Evolutionary conservation across 768 basidiomycete genomes (phyloP).

Genomic region (Rhodotorula graminis): DNA sequence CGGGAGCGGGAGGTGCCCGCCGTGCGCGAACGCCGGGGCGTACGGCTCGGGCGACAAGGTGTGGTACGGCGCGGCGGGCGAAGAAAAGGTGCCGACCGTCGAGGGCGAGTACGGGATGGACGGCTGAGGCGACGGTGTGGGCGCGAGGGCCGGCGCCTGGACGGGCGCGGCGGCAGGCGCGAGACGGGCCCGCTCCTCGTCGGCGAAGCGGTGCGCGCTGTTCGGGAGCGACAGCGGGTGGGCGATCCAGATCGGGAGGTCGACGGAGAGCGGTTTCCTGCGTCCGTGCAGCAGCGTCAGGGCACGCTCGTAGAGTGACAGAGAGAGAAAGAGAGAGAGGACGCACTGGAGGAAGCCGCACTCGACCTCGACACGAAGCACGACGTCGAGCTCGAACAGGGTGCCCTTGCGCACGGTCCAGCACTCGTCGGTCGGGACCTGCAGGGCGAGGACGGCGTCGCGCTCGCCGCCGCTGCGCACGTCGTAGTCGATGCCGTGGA

Average conservation of each 20-base stretch:
- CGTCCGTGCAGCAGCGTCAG: background rate
- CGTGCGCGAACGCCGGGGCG: background rate
- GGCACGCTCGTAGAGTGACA: too few relatives aligned
- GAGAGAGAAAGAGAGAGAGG: too few relatives aligned
- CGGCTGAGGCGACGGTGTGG: background rate
- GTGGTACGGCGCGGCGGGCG: background rate
- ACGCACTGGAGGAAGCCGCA: conserved; percentile 34
- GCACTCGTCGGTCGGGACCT: conserved; percentile 25
- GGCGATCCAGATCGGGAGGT: conserved; percentile 39
- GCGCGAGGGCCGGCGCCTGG: too few relatives aligned
- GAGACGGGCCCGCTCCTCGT: background rate
- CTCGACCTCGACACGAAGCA: conserved; percentile 33
- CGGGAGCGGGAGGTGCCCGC: background rate
- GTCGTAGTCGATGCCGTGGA: conserved; percentile 37
- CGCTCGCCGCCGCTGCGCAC: conserved; percentile 29
- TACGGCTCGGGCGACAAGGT: background rate
- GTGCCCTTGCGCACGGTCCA: conserved; percentile 30
- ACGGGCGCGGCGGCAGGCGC: background rate
- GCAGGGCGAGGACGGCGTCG: conserved; percentile 6
- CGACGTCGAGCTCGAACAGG: conserved; percentile 39
- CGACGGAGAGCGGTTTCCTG: conserved; percentile 38
- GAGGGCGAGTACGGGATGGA: conserved; percentile 10
- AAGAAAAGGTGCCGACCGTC: conserved; percentile 6
- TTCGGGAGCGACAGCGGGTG: conserved; percentile 38
- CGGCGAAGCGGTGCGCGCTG: conserved; percentile 20